Base-by-base conservation (phyloP, 208 protist species). In the Acanthamoeba royreba region DNA sequence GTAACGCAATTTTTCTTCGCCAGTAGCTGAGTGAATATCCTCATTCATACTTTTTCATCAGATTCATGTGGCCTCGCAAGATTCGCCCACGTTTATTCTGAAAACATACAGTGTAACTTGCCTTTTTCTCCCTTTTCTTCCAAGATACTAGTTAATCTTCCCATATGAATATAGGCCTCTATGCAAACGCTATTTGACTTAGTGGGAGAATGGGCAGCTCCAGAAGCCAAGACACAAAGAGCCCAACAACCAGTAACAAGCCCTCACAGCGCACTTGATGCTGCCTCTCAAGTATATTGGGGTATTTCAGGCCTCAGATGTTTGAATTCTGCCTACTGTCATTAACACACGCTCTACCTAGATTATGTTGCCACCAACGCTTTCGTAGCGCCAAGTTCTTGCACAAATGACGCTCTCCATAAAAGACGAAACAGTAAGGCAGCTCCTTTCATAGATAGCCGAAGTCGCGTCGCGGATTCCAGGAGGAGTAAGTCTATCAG, bases 111-210 rank as follows among this genome's bases (percentile, higher is more conserved):
- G n/a, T n/a, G n/a, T n/a, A n/a, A n/a, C n/a, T n/a, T n/a, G n/a
- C n/a, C n/a, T n/a, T n/a, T n/a, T n/a, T n/a, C n/a, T n/a, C n/a
- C n/a, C n/a, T n/a, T n/a, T n/a, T n/a, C n/a, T n/a, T n/a, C n/a
- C n/a, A n/a, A n/a, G n/a, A 25, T 19, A 55, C 49, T 19, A 9
- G 49, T 55, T 55, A 19, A 25, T 55, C 49, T 55, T 55, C 49
- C 9, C 49, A 55, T 55, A 55, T 55, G 49, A 55, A 55, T n/a
- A 77, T 17, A 90, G 83, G 83, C 58, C 33, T 90, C 83, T 7
- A n/a, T 90, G 33, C 83, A 90, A 90, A 90, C 83, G 55, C n/a
- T 90, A n/a, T 43, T 90, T 35, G 83, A 90, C 35, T 28, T 90
- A 19, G 42, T 90, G 4, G 49, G 53, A n/a, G 74, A 85, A 35